phyloP scores from a whole-genome alignment of 1,284 basidiomycete genomes.

The Volvariella volvacea region DNA sequence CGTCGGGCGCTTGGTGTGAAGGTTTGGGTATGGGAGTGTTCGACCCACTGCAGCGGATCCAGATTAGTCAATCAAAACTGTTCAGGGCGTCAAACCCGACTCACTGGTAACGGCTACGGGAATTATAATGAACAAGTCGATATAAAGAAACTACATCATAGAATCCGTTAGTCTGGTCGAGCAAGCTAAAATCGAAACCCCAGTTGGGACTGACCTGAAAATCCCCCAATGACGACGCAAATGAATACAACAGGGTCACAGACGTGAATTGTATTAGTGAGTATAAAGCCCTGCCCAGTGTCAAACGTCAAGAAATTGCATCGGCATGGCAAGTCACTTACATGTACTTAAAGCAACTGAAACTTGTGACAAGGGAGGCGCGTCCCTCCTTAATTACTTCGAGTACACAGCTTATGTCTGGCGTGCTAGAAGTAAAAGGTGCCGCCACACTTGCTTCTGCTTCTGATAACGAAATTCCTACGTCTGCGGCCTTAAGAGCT shows the following conservation, averaged over 20 bases:
- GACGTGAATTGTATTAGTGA: constrained; percentile 88
- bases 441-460: constrained; percentile 99
- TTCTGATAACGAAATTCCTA: constrained; percentile 94
- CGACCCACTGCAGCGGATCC: constrained; percentile 70
- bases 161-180: constrained; percentile 6
- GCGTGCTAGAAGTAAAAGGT: constrained; percentile 91
- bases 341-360: constrained; percentile 99
- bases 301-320: neutral
- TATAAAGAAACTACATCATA: constrained; percentile 81
- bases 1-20: constrained; percentile 90
- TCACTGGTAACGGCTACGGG: constrained; percentile 92
- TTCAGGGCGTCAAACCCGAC: constrained; percentile 21
- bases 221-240: constrained; percentile 94
- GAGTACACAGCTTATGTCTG: constrained; percentile 94
- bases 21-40: constrained; percentile 82
- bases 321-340: constrained; percentile 31
- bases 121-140: constrained; percentile 96
- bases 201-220: constrained; percentile 71
- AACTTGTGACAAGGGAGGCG: constrained; percentile 93
- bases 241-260: constrained; percentile 91
- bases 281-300: constrained; percentile 67
- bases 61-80: constrained; percentile 3
- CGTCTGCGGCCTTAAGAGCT: constrained; percentile 96
- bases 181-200: neutral
- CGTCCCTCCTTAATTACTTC: constrained; percentile 96